Percentiles rank a stretch among this genome's conserved stretches.
phyloP scores from a whole-genome alignment of 2,329 filamentous ascomycete species.

The Aurifilum marmelostoma region DNA sequence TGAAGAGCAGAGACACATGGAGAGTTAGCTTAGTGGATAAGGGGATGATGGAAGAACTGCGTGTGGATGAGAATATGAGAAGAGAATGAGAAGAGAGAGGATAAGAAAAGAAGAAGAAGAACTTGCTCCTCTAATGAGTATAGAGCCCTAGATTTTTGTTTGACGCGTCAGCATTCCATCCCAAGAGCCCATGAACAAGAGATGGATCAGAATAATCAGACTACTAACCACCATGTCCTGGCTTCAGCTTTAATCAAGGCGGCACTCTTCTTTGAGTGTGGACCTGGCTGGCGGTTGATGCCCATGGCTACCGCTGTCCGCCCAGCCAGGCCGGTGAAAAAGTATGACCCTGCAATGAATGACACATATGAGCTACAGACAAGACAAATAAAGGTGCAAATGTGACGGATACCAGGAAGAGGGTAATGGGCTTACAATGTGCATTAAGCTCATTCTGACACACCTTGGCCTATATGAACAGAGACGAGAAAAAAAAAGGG shows the following conservation, averaged over 20 bases:
- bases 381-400: too few species aligned
- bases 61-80: too few species aligned
- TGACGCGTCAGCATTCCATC: neutral
- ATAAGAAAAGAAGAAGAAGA: too few species aligned
- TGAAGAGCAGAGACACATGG: neutral
- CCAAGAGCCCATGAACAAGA: neutral
- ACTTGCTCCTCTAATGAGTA: slow-evolving; percentile 49
- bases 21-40: neutral
- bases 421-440: slow-evolving; percentile 42
- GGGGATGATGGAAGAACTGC: neutral
- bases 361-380: neutral
- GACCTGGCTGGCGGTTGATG: slow-evolving; percentile 47
- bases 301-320: slow-evolving; percentile 52
- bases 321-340: slow-evolving; percentile 51
- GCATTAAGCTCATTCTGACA: slow-evolving; percentile 54
- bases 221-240: slow-evolving; percentile 50
- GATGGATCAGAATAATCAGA: too few species aligned
- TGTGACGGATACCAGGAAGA: neutral
- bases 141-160: slow-evolving; percentile 41
- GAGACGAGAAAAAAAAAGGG: neutral
- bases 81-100: neutral
- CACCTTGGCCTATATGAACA: slow-evolving; percentile 44
- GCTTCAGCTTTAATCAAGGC: slow-evolving; percentile 43
- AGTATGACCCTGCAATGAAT: slow-evolving; percentile 44
- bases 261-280: slow-evolving; percentile 38